Conservation (phyloP, 768 basidiomycete genomes). For the Obba rivulosa region DNA sequence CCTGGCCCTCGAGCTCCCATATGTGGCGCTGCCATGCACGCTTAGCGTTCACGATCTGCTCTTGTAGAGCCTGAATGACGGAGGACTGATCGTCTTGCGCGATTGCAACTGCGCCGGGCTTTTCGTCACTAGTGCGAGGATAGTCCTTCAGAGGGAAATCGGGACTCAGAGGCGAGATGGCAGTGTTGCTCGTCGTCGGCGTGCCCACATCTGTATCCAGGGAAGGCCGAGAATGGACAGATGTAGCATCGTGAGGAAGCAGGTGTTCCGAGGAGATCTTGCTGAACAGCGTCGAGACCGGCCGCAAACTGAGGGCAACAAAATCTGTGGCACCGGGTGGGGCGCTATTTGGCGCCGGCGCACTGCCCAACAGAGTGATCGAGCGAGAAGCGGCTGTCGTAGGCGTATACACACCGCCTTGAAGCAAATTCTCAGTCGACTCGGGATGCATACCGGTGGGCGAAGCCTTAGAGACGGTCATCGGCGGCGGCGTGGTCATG, state of each 20-base stretch:
- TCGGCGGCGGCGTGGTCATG: constrained; percentile 14
- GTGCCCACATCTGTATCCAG: constrained; percentile 42
- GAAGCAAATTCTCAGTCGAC: constrained; percentile 11
- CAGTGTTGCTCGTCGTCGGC: constrained; percentile 41
- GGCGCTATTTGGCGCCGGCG: constrained; percentile 49
- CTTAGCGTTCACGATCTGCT: constrained; percentile 53
- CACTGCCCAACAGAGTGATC: constrained; percentile 3
- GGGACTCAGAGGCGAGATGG: constrained; percentile 46
- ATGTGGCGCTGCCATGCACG: constrained; percentile 68
- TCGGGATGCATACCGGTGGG: no score
- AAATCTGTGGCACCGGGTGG: constrained; percentile 62
- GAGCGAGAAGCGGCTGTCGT: constrained; percentile 11
- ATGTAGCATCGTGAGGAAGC: constrained; percentile 13
- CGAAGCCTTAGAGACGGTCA: constrained; percentile 4
- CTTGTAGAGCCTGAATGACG: constrained; percentile 50
- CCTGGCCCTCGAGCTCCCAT: constrained; percentile 70
- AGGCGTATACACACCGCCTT: constrained; percentile 12
- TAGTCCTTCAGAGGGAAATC: constrained; percentile 20
- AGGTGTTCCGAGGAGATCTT: constrained; percentile 53
- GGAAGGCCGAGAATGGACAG: constrained; percentile 25
- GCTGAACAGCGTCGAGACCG: constrained; percentile 73
- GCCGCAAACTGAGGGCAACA: constrained; percentile 62
- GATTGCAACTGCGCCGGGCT: constrained; percentile 20
- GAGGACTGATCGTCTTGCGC: constrained; percentile 37
- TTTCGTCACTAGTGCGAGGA: constrained; percentile 21